A percentile compares a stretch with the other conserved stretches of the same genome.
Evolutionary conservation across 805 yeast species (phyloP).

Genomic region (Yamadazyma insecticola): DNA sequence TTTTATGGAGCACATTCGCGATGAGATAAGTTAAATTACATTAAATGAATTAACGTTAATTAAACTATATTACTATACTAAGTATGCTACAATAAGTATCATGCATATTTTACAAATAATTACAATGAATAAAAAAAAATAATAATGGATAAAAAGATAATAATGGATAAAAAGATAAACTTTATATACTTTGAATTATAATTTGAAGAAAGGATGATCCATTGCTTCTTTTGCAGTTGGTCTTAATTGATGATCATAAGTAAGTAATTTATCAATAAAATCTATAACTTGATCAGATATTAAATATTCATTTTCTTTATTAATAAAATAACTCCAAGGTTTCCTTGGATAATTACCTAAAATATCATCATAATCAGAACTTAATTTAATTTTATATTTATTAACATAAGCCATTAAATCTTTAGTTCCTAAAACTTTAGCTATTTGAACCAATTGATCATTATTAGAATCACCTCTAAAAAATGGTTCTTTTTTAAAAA

Average conservation of each 20-base stretch:
- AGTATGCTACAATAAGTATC: too few species aligned
- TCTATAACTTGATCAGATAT: constrained; percentile 58
- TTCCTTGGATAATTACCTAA: constrained; percentile 62
- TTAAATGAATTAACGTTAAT: too few species aligned
- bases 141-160: too few species aligned
- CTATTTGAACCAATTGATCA: constrained; percentile 88
- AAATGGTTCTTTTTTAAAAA: constrained; percentile 85
- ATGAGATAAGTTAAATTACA: too few species aligned
- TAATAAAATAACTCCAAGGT: constrained; percentile 62
- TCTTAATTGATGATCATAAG: constrained; percentile 84
- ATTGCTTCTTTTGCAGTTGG: constrained; percentile 86
- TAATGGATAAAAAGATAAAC: background rate
- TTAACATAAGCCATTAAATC: constrained; percentile 60
- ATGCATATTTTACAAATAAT: too few species aligned
- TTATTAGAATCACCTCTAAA: constrained; percentile 92
- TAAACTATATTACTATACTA: too few species aligned
- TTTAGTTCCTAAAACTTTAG: constrained; percentile 80
- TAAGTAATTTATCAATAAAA: constrained; percentile 65
- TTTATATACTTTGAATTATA: constrained; percentile 1
- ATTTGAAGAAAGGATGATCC: constrained; percentile 60
- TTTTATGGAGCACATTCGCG: too few species aligned
- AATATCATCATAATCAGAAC: constrained; percentile 69
- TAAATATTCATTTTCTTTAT: constrained; percentile 46
- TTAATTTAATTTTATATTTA: constrained; percentile 66
- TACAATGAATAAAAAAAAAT: too few species aligned